Percentiles rank a stretch among this genome's conserved stretches.
Conservation (phyloP, 495 filamentous ascomycete genomes). For the Neohortaea acidophila region DNA sequence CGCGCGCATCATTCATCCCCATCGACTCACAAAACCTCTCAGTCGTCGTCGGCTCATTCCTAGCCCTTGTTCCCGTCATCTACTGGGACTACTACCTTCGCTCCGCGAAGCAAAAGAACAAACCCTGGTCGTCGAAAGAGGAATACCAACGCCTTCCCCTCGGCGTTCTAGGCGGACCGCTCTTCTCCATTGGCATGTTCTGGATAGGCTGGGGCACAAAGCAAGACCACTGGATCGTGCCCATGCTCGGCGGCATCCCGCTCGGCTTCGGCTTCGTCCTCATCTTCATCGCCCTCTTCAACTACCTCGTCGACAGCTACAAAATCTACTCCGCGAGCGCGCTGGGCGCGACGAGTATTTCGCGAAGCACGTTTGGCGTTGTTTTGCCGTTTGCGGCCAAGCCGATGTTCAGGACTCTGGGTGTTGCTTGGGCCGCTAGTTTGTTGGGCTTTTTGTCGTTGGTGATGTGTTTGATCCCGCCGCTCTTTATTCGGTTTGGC, state of each 20-base stretch:
- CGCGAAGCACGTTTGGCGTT: too few species aligned
- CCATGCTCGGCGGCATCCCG: constrained; percentile 45
- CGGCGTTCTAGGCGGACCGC: constrained; percentile 46
- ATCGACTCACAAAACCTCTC: too few species aligned
- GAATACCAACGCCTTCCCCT: constrained; percentile 53
- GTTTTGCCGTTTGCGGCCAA: too few species aligned
- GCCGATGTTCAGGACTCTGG: too few species aligned
- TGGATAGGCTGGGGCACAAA: constrained; percentile 54
- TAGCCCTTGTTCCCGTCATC: constrained; percentile 34
- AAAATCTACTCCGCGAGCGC: constrained; percentile 56
- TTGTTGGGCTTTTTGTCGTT: too few species aligned
- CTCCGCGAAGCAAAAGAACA: constrained; percentile 22
- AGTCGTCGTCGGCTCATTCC: constrained; percentile 26
- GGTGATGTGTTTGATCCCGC: too few species aligned
- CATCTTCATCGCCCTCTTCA: constrained; percentile 53
- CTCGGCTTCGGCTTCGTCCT: constrained; percentile 55
- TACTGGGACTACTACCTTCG: constrained; percentile 41
- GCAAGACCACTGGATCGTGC: constrained; percentile 40
- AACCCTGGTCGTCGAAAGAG: constrained; percentile 32
- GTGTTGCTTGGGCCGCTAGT: too few species aligned
- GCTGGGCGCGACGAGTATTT: constrained; percentile 49
- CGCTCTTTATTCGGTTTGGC: too few species aligned
- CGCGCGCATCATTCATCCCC: too few species aligned
- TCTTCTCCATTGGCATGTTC: constrained; percentile 47
- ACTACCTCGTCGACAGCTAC: constrained; percentile 63